Percentiles rank a stretch among this genome's conserved stretches.
Evolutionary conservation across 2,329 filamentous ascomycete genomes (phyloP).

Genomic region (Ilyonectria mors-panacis): DNA sequence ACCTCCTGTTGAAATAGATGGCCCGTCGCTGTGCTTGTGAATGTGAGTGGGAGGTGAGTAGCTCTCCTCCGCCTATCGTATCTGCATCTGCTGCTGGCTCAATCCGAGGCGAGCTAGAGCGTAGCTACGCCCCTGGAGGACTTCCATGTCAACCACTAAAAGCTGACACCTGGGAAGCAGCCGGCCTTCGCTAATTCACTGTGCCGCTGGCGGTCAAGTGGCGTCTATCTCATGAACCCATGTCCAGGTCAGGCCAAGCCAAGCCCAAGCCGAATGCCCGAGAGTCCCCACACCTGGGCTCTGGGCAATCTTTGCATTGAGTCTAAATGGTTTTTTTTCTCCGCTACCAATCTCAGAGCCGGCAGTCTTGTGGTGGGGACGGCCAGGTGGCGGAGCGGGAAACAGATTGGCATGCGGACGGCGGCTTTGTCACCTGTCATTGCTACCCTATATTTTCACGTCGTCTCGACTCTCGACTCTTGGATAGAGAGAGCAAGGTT

Average conservation of each 20-base stretch:
- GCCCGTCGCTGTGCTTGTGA: background rate
- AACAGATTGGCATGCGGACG: background rate
- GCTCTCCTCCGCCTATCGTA: background rate
- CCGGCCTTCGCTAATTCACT: no score
- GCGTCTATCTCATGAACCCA: background rate
- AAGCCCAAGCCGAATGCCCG: slow-evolving; percentile 3
- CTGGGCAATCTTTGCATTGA: background rate
- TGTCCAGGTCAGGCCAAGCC: background rate
- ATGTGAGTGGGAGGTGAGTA: background rate
- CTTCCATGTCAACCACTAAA: background rate
- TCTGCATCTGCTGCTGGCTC: background rate
- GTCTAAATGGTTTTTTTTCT: background rate
- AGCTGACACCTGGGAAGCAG: background rate
- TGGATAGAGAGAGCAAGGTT: no score
- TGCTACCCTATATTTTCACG: background rate
- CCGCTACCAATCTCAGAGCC: background rate
- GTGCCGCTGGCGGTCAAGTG: background rate
- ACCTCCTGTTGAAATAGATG: background rate
- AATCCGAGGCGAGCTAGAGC: background rate
- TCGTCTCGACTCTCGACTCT: background rate
- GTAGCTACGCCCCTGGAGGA: background rate
- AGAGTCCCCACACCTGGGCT: background rate
- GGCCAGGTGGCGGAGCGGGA: background rate
- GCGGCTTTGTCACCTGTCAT: background rate
- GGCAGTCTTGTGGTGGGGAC: background rate